These are phyloP conservation scores for Tylopilus vinaceipallidus DNA, from an alignment of 768 basidiomycete genomes.

Conservation along the genomic window DNA sequence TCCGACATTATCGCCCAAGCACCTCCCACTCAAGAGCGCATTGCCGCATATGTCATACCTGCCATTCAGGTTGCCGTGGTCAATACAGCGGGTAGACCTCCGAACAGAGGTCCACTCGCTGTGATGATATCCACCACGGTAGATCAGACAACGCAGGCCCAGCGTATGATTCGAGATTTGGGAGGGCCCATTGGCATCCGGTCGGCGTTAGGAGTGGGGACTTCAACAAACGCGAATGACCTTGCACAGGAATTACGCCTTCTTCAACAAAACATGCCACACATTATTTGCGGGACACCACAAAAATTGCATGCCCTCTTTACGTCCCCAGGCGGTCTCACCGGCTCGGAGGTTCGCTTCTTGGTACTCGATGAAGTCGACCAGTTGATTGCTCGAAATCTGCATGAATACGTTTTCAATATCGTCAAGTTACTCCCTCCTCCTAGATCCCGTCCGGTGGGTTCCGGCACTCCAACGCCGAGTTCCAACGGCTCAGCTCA, in stretches of 20 bases:
- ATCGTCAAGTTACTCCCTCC: slow-evolving; percentile 92
- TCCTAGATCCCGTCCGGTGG: slow-evolving; percentile 64
- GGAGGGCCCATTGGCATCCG: slow-evolving; percentile 92
- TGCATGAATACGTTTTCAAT: slow-evolving; percentile 92
- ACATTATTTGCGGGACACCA: slow-evolving; percentile 95
- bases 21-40: slow-evolving; percentile 96
- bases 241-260: slow-evolving; percentile 74
- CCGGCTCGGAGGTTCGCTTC: slow-evolving; percentile 85
- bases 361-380: slow-evolving; percentile 97
- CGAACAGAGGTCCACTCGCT: slow-evolving; percentile 74
- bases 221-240: slow-evolving; percentile 60
- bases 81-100: slow-evolving; percentile 51
- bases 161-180: slow-evolving; percentile 91
- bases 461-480: slow-evolving; percentile 35
- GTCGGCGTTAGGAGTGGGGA: slow-evolving; percentile 84
- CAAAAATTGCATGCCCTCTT: slow-evolving; percentile 95
- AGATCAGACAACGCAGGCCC: slow-evolving; percentile 97
- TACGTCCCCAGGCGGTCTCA: slow-evolving; percentile 70
- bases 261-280: slow-evolving; percentile 89
- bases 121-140: slow-evolving; percentile 98
- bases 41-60: slow-evolving; percentile 95
- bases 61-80: slow-evolving; percentile 81
- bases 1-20: slow-evolving; percentile 99
- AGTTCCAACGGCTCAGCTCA: slow-evolving; percentile 34
- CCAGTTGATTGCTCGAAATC: slow-evolving; percentile 93